Evolutionary conservation across 371 early-diverging fungal species (phyloP).

Genomic region (Mortierella sp.): DNA sequence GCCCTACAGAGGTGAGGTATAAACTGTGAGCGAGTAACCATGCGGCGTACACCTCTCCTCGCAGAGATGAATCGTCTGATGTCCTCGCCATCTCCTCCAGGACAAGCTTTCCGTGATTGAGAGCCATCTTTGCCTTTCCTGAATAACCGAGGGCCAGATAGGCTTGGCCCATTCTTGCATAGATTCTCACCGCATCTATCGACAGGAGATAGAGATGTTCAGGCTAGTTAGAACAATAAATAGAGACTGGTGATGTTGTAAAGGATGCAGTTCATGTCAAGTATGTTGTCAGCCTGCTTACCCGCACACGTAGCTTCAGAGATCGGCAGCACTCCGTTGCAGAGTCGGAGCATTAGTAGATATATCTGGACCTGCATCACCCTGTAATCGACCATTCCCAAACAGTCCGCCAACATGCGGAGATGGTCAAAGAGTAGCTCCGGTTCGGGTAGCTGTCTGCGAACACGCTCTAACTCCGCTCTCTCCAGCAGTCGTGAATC

Average conservation of each 20-base stretch:
- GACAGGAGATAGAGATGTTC: no score
- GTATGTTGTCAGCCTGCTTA: neutral
- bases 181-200: conserved; percentile 63
- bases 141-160: conserved; percentile 74
- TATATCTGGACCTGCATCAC: conserved; percentile 50
- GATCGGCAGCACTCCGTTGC: conserved; percentile 34
- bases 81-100: conserved; percentile 47
- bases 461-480: conserved; percentile 4
- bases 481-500: neutral
- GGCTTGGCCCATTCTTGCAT: conserved; percentile 61
- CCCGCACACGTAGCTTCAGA: conserved; percentile 29
- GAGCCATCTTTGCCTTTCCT: conserved; percentile 71
- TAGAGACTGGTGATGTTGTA: no score
- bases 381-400: conserved; percentile 44
- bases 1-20: conserved; percentile 37
- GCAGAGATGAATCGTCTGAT: neutral
- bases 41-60: conserved; percentile 16
- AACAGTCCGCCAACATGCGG: conserved; percentile 49
- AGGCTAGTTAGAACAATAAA: no score
- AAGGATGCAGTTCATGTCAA: neutral
- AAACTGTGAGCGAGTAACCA: conserved; percentile 47
- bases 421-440: conserved; percentile 41
- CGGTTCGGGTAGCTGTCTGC: conserved; percentile 20
- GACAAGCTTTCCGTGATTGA: conserved; percentile 58
- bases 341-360: conserved; percentile 35